Conservation (phyloP, 345 rosid species). For the Barbarea vulgaris region DNA sequence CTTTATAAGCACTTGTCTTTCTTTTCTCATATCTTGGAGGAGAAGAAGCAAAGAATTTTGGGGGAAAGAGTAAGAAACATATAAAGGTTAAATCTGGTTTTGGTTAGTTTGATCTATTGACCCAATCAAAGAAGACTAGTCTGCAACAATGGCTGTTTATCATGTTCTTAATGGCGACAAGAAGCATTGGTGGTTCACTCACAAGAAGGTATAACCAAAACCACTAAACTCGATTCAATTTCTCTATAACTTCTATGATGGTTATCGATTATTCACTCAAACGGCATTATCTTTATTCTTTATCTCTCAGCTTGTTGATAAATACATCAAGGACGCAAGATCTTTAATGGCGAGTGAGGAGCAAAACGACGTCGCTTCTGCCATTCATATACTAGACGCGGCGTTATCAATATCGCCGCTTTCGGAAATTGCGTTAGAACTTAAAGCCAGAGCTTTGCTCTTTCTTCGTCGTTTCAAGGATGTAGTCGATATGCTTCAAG, state of each 20-base stretch:
- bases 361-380: conserved; percentile 56
- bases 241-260: not conserved
- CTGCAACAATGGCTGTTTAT: conserved; percentile 39
- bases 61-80: conserved; percentile 6
- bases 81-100: conserved; percentile 2
- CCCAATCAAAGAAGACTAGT: not conserved
- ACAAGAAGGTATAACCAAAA: conserved; percentile 64
- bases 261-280: not conserved
- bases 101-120: conserved; percentile 12
- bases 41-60: conserved; percentile 40
- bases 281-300: not conserved
- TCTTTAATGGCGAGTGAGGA: conserved; percentile 59
- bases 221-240: not conserved
- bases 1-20: conserved; percentile 44
- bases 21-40: conserved; percentile 38
- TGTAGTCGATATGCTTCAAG: conserved; percentile 81
- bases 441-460: conserved; percentile 77
- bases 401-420: conserved; percentile 74
- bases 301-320: conserved; percentile 56
- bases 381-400: conserved; percentile 64
- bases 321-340: conserved; percentile 68
- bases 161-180: conserved; percentile 48
- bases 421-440: conserved; percentile 69
- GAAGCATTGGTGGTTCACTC: conserved; percentile 92
- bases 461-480: conserved; percentile 68